Percentiles rank a stretch among this genome's conserved stretches.
Conservation (phyloP, 805 yeast species). For the Ogataea minuta region DNA sequence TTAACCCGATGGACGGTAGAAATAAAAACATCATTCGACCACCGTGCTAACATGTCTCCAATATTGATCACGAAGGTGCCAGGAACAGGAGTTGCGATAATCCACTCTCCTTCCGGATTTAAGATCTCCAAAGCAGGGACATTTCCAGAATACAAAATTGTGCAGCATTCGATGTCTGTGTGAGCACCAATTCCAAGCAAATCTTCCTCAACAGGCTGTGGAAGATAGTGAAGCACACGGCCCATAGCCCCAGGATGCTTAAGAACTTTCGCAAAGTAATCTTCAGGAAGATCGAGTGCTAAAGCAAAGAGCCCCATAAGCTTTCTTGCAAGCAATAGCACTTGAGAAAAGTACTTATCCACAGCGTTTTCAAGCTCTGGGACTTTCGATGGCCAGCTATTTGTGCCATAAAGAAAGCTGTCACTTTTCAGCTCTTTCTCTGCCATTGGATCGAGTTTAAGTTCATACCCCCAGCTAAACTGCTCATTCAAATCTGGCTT, state of each 20-base stretch:
- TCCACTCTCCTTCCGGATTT: conserved; percentile 34
- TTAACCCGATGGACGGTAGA: conserved; percentile 39
- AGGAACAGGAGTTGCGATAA: conserved; percentile 33
- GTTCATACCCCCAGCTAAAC: conserved; percentile 29
- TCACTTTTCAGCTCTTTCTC: conserved; percentile 23
- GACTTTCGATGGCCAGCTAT: conserved; percentile 31
- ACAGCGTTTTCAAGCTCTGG: conserved; percentile 29
- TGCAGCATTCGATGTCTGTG: conserved; percentile 35
- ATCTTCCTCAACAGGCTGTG: conserved; percentile 27
- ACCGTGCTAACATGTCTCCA: conserved; percentile 36
- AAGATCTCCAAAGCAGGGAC: conserved; percentile 37
- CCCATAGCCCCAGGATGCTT: conserved; percentile 30
- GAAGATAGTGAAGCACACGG: conserved; percentile 34
- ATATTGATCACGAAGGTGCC: conserved; percentile 37
- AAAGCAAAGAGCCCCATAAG: conserved; percentile 29
- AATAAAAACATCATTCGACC: conserved; percentile 35
- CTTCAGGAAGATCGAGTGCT: conserved; percentile 29
- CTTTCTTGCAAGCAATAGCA: conserved; percentile 28
- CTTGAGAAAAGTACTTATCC: conserved; percentile 23
- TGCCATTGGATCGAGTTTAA: conserved; percentile 31
- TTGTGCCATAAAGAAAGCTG: conserved; percentile 21
- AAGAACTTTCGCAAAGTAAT: conserved; percentile 25
- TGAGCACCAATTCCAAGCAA: conserved; percentile 37
- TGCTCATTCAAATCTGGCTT: conserved; percentile 24
- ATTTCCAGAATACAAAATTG: conserved; percentile 32